Percentiles rank a stretch among this genome's conserved stretches.
These are phyloP conservation scores for Eutrema yunnanense DNA, from an alignment of 345 rosid species.

Conservation along the genomic window DNA sequence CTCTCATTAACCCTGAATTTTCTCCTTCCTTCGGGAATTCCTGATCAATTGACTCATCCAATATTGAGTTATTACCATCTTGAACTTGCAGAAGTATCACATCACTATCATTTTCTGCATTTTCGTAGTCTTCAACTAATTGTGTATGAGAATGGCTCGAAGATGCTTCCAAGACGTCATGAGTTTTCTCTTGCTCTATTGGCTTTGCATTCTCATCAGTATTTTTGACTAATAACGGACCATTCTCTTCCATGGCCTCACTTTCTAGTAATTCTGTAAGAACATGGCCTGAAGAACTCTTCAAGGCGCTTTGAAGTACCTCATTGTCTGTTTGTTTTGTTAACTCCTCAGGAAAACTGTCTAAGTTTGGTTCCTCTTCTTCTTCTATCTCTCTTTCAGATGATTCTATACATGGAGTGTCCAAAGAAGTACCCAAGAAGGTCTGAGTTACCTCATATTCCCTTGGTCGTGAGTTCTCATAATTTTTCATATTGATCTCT, in stretches of 20 bases:
- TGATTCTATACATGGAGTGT: background rate
- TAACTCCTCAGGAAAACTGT: background rate
- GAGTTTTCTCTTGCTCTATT: background rate
- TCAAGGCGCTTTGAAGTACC: background rate
- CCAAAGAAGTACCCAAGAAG: slow-evolving; percentile 7
- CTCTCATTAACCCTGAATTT: background rate
- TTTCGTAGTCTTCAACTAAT: background rate
- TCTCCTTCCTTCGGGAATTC: background rate
- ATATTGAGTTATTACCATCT: background rate
- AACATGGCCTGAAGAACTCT: background rate
- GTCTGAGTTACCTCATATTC: slow-evolving; percentile 4
- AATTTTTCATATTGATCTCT: background rate
- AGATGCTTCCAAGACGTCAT: background rate
- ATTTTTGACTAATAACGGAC: background rate
- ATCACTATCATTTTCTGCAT: background rate
- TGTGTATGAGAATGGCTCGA: background rate
- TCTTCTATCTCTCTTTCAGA: slow-evolving; percentile 1
- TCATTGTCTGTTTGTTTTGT: background rate
- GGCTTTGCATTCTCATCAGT: background rate
- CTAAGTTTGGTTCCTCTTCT: background rate
- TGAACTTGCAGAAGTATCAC: background rate
- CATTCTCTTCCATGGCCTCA: slow-evolving; percentile 5
- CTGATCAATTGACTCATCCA: background rate
- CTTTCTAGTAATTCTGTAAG: background rate
- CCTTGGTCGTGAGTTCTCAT: background rate